Base-by-base conservation (phyloP, 2,329 filamentous ascomycete genomes). In the Phialophora tarda region DNA sequence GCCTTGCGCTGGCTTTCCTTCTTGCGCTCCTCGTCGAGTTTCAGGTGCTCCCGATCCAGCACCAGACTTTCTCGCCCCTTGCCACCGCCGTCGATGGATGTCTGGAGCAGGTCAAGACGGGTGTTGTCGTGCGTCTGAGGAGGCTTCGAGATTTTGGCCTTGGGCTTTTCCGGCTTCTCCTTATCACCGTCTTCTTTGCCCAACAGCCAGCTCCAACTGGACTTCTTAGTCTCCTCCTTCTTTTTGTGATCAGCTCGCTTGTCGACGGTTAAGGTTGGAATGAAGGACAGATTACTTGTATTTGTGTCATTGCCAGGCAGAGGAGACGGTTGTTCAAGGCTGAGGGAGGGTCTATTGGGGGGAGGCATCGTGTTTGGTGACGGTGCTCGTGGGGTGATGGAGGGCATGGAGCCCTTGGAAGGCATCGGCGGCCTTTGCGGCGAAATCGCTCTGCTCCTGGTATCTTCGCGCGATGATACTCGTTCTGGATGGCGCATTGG, bases 71-170 rank as follows among this genome's bases (percentile, higher is more conserved):
- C 94, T 12, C 94, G 88, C 2, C 90, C 90, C 32, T 81, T 78
- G 41, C 77, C 75, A 21, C 82, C 83, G 1, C 84, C 82, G 58
- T 98, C 94, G 75, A 96, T 93, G 0, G 93, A 96, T 44, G 87
- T 91, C 75, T 97, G 93, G 24, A 97, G 82, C 24, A 96, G 86
- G 73, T 98, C 94, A 30, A 97, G 83, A 32, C 94, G 88, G 23
- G 91, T 89, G 72, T 89, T 93, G 73, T 97, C 93, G 70, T 93
- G 89, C 68, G 80, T 83, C 28, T 82, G 81, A 1, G 81, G 78
- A 82, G 77, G 75, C 68, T 79, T 82, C 59, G 78, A 78, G 61
- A 82, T 79, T 75, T 87, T 89, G 0, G 85, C 80, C 73, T 92
- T 93, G 50, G 86, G 84, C 73, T 89, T 89, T 76, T 89, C 93